Evolutionary conservation across 78 protist genomes (phyloP).

Genomic region (Chrysochromulina tobinii): DNA sequence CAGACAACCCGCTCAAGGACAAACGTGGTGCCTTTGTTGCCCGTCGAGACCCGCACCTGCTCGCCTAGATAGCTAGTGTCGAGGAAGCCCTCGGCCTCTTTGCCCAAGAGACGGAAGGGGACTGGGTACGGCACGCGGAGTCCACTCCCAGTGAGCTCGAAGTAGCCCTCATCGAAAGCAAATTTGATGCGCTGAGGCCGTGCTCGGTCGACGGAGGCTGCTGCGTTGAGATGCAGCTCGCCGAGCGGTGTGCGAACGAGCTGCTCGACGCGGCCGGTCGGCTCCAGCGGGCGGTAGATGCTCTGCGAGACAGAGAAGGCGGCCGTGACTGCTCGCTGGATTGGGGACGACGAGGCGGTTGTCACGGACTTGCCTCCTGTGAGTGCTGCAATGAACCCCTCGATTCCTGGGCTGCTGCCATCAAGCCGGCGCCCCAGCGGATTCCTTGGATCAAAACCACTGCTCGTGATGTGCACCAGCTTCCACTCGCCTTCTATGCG

Average conservation of each 20-base stretch:
- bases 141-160: not conserved
- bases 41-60: not conserved
- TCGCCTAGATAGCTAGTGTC: not conserved
- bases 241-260: not conserved
- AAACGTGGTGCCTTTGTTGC: not conserved
- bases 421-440: not conserved
- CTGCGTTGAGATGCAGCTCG: not conserved
- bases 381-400: not conserved
- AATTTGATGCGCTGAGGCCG: not conserved
- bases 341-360: not conserved
- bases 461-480: not conserved
- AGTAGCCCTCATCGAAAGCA: not conserved
- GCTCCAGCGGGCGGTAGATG: not conserved
- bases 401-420: not conserved
- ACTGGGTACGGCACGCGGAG: not conserved
- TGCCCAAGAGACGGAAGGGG: not conserved
- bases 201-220: not conserved
- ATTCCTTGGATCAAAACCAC: not conserved
- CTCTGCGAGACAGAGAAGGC: not conserved
- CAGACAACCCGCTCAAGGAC: not conserved
- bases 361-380: not conserved
- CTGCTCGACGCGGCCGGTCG: not conserved
- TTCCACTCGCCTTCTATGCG: not conserved
- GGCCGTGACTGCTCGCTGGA: not conserved
- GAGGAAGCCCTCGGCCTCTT: not conserved